A percentile compares a stretch with the other conserved stretches of the same genome.
Evolutionary conservation across 2,329 filamentous ascomycete species (phyloP).

Genomic region (Nemania sp.): DNA sequence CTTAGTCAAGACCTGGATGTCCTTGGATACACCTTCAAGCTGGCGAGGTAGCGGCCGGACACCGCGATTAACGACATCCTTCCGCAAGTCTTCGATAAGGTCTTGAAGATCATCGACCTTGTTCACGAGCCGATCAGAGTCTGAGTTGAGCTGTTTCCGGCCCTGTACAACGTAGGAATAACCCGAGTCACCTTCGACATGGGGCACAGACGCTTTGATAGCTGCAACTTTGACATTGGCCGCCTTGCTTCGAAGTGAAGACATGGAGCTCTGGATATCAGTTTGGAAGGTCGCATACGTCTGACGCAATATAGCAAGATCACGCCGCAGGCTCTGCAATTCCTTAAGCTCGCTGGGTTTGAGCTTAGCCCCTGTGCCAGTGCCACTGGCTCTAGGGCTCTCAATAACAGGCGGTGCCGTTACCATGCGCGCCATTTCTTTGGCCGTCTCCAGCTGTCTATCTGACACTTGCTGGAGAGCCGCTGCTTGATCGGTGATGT

Average conservation of each 20-base stretch:
- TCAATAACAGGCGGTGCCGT: constrained; percentile 52
- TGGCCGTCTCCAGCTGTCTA: constrained; percentile 84
- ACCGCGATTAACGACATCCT: constrained; percentile 92
- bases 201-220: constrained; percentile 70
- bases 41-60: constrained; percentile 90
- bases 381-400: constrained; percentile 51
- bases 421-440: constrained; percentile 74
- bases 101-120: constrained; percentile 98
- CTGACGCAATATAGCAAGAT: constrained; percentile 89
- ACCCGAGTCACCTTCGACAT: constrained; percentile 76
- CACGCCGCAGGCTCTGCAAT: constrained; percentile 79
- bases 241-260: constrained; percentile 79
- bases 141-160: constrained; percentile 82
- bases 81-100: constrained; percentile 91
- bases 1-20: constrained; percentile 78
- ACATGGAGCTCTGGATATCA: constrained; percentile 88
- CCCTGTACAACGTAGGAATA: constrained; percentile 83
- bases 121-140: constrained; percentile 87
- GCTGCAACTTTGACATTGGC: constrained; percentile 77
- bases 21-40: constrained; percentile 85
- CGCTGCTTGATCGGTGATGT: constrained; percentile 80
- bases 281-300: constrained; percentile 91
- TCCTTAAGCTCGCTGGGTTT: constrained; percentile 72
- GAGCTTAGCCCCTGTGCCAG: constrained; percentile 46
- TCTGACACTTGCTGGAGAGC: constrained; percentile 87